Percentiles rank a stretch among this genome's conserved stretches.
These are phyloP conservation scores for Candida insectorum DNA, from an alignment of 805 yeast genomes.

Conservation along the genomic window DNA sequence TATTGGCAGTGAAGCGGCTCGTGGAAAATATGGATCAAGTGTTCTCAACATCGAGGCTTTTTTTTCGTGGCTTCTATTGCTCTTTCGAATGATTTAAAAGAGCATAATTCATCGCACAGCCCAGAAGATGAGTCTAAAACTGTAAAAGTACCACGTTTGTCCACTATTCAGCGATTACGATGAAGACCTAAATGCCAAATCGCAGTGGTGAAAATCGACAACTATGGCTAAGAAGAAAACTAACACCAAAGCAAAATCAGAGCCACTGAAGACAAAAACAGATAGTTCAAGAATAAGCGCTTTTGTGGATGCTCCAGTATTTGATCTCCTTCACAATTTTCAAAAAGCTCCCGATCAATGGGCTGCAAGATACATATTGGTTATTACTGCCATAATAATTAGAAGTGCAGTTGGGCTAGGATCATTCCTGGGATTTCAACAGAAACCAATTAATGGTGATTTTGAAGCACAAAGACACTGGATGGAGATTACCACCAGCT, in stretches of 20 bases:
- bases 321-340: conserved; percentile 75
- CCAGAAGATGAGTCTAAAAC: too few relatives aligned
- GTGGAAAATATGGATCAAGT: too few relatives aligned
- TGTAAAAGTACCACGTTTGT: too few relatives aligned
- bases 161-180: too few relatives aligned
- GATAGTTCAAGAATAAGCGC: conserved; percentile 6
- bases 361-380: conserved; percentile 78
- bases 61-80: too few relatives aligned
- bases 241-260: conserved; percentile 2
- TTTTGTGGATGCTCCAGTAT: conserved; percentile 54
- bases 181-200: too few relatives aligned
- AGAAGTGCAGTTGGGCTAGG: conserved; percentile 89
- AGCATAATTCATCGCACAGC: too few relatives aligned
- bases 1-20: too few relatives aligned
- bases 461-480: conserved; percentile 98
- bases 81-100: too few relatives aligned
- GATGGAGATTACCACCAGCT: conserved; percentile 83
- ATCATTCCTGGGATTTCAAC: conserved; percentile 68
- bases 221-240: conserved; percentile 13
- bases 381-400: conserved; percentile 69
- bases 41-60: too few relatives aligned
- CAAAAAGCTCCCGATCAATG: conserved; percentile 83
- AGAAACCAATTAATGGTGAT: conserved; percentile 87
- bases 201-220: neutral
- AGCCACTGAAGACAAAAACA: conserved; percentile 1